phyloP scores from a whole-genome alignment of 139 green algal species.

The Tetradesmus lagerheimii region DNA sequence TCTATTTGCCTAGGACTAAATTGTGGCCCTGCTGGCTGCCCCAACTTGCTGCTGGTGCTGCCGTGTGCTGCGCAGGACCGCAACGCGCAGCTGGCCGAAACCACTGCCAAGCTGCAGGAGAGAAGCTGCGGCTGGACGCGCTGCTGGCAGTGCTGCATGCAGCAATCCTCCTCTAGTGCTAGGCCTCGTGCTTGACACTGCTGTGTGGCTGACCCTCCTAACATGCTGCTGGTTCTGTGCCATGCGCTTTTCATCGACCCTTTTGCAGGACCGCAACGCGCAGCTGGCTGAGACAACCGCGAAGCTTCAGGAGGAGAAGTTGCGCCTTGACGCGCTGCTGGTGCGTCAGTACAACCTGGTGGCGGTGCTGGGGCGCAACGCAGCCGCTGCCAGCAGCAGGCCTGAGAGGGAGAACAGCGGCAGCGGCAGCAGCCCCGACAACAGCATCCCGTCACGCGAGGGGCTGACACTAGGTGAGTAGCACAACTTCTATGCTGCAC shows the following conservation, averaged over 20 bases:
- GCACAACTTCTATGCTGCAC: not conserved
- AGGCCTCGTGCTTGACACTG: no score
- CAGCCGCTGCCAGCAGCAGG: not conserved
- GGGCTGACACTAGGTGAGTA: conserved; percentile 50
- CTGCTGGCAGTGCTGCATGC: no score
- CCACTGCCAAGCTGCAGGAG: conserved; percentile 56
- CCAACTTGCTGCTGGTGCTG: not conserved
- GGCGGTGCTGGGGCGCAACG: conserved; percentile 47
- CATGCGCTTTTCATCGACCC: no score
- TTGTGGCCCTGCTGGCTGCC: not conserved
- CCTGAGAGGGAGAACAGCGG: not conserved
- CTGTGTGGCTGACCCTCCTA: no score
- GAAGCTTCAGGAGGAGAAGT: conserved; percentile 59
- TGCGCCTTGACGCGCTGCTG: conserved; percentile 65
- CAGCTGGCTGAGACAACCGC: conserved; percentile 58
- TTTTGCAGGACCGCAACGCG: conserved; percentile 50
- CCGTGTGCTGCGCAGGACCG: no score
- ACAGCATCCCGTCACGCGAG: not conserved
- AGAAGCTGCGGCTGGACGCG: conserved; percentile 62
- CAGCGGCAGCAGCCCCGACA: not conserved
- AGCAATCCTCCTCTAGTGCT: no score
- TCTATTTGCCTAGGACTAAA: no score
- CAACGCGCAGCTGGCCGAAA: conserved; percentile 55
- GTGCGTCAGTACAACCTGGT: conserved; percentile 70
- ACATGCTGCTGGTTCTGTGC: no score